Evolutionary conservation across 2,329 filamentous ascomycete genomes (phyloP), one percentile per base, ranked within the genome.

Genomic region (Diaporthe destruens): DNA sequence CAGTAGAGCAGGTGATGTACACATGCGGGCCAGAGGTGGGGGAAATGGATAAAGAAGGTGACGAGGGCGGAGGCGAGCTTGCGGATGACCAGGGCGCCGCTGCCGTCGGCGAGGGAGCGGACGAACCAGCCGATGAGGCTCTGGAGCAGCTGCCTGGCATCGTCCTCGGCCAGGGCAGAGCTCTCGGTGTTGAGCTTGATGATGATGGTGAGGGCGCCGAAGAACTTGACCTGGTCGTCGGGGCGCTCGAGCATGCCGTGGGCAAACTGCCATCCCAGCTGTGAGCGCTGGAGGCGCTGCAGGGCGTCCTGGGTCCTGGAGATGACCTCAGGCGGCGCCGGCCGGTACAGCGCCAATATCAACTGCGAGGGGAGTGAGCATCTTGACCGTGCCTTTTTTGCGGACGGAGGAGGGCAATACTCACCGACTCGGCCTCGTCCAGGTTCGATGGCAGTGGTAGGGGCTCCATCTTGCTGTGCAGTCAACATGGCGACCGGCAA

Each of bases 121-220:
- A 91, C 82, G 54, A 93, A 86, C 90, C 91, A 93, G 49, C 83
- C 84, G 53, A 93, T 83, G 39, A 94, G 84, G 65, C 88, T 88
- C 65, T 87, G 81, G 9, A 93, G 84, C 16, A 94, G 84, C 74
- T 88, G 86, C 72, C 85, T 82, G 4, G 90, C 87, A 77, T 91
- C 88, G 18, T 87, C 85, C 54, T 89, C 85, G 63, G 86, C 85
- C 53, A 94, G 81, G 20, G 86, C 85, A 71, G 83, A 80, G 76
- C 85, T 88, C 79, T 96, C 94, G n/a, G 92, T 92, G 80, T 98
- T 98, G 72, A 98, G 89, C 83, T 98, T 99, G 77, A 98, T 91
- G 66, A 94, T 97, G 76, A 98, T 92, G 0, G 96, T 98, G 73
- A 98, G 87, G 39, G 95, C 96, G 18, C 94, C 96, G 80, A 97